phyloP scores from a whole-genome alignment of 2,329 filamentous ascomycete genomes.

The Aspergillus tamarii region DNA sequence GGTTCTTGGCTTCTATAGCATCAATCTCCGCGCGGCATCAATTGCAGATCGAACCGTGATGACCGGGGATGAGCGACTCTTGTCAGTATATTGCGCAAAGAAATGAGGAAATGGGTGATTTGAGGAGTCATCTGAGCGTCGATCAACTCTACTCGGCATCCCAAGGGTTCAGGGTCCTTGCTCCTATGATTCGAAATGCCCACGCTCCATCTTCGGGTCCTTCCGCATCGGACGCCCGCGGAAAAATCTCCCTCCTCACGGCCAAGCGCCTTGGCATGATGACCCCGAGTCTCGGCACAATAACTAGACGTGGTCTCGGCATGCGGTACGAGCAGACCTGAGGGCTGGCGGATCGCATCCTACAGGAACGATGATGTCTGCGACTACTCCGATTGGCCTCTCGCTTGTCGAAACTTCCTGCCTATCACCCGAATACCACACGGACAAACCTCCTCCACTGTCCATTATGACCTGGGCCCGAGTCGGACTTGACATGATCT shows the following conservation, averaged over 20 bases:
- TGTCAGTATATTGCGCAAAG: neutral
- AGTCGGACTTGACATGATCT: neutral
- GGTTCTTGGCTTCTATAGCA: neutral
- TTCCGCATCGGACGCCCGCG: neutral
- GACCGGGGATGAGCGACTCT: neutral
- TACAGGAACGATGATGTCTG: neutral
- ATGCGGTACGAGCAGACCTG: neutral
- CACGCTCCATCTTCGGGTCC: constrained; percentile 6
- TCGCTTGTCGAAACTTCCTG: neutral
- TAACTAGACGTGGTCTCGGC: neutral
- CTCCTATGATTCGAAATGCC: neutral
- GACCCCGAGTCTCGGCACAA: constrained; percentile 8
- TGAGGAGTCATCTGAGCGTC: neutral
- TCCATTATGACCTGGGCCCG: neutral
- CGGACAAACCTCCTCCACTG: neutral
- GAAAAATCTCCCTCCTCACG: constrained; percentile 3
- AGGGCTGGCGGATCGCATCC: neutral
- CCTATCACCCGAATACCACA: neutral
- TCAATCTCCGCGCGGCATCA: neutral
- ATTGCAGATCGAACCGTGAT: neutral
- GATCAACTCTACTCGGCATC: neutral
- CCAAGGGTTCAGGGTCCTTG: neutral
- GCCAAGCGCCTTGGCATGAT: constrained; percentile 7
- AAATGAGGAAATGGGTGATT: neutral
- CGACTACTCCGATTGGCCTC: neutral